phyloP scores from a whole-genome alignment of 2,329 filamentous ascomycete species.

The Paecilomyces formosus region DNA sequence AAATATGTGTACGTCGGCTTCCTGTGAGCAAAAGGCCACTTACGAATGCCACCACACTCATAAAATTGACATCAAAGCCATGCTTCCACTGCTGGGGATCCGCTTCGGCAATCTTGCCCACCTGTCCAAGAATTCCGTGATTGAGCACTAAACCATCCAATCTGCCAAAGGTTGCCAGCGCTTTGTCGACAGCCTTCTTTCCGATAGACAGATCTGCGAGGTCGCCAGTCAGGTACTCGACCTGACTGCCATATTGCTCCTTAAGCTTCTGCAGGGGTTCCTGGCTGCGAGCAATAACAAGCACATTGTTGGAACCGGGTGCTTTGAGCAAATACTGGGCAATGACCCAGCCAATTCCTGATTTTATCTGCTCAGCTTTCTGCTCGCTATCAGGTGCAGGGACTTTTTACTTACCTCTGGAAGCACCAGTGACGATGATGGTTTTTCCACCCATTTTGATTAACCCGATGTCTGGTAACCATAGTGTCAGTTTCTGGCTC shows the following conservation, averaged over 20 bases:
- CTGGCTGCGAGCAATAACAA: conserved; percentile 51
- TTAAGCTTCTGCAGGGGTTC: conserved; percentile 48
- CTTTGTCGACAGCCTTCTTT: conserved; percentile 56
- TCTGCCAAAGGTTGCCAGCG: conserved; percentile 59
- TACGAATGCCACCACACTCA: conserved; percentile 74
- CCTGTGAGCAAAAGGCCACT: conserved; percentile 17
- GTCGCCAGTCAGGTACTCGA: conserved; percentile 53
- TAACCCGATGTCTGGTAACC: not conserved
- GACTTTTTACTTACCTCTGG: conserved; percentile 42
- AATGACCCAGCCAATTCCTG: conserved; percentile 56
- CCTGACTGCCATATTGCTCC: conserved; percentile 45
- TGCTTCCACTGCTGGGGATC: conserved; percentile 67
- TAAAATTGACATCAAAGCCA: conserved; percentile 77
- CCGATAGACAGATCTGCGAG: conserved; percentile 48
- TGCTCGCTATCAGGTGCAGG: not conserved
- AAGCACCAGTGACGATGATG: conserved; percentile 63
- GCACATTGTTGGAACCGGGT: conserved; percentile 45
- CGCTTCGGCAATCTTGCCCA: conserved; percentile 61
- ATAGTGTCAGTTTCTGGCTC: no score
- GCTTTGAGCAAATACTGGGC: conserved; percentile 51
- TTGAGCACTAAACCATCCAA: conserved; percentile 83
- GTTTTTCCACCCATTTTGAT: conserved; percentile 24
- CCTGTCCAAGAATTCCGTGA: conserved; percentile 73
- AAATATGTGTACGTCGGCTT: not conserved
- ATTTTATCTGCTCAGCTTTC: not conserved